phyloP scores from a whole-genome alignment of 495 filamentous ascomycete species.

The Penicillium paradoxum region DNA sequence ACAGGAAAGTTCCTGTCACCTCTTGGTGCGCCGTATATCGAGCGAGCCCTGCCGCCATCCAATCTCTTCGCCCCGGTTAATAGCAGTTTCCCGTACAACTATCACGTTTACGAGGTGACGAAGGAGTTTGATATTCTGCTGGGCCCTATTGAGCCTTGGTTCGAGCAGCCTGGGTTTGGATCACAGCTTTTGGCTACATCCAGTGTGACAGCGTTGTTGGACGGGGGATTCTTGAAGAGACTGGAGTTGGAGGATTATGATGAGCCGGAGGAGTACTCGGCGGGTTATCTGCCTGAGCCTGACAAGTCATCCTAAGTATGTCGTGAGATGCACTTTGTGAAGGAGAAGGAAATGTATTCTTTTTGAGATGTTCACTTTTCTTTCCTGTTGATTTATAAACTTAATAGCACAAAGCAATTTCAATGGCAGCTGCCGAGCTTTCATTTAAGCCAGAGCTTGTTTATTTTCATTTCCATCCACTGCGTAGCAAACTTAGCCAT shows the following conservation, averaged over 20 bases:
- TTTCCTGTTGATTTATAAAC: not conserved
- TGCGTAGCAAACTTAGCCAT: too few species aligned
- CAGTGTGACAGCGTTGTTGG: slow-evolving; percentile 21
- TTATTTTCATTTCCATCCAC: not conserved
- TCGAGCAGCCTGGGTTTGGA: slow-evolving; percentile 54
- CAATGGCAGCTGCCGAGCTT: not conserved
- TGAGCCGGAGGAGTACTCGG: slow-evolving; percentile 13
- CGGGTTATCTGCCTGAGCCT: slow-evolving; percentile 15
- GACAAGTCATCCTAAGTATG: not conserved
- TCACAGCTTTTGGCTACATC: slow-evolving; percentile 37
- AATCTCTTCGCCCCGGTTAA: slow-evolving; percentile 39
- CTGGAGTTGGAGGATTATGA: slow-evolving; percentile 17
- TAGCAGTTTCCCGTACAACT: slow-evolving; percentile 47
- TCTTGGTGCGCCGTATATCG: slow-evolving; percentile 46
- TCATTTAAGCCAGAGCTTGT: not conserved
- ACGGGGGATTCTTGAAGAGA: slow-evolving; percentile 21
- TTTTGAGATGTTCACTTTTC: not conserved
- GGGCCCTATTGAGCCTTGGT: slow-evolving; percentile 53
- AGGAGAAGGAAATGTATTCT: not conserved
- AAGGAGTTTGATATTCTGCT: slow-evolving; percentile 38
- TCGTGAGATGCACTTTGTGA: not conserved
- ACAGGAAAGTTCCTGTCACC: slow-evolving; percentile 42
- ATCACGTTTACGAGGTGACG: slow-evolving; percentile 49
- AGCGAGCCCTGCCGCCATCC: slow-evolving; percentile 49
- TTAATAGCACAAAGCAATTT: not conserved